Evolutionary conservation across 139 green algal genomes (phyloP), one percentile per base, ranked within the genome.

Genomic region (Desmodesmus armatus): DNA sequence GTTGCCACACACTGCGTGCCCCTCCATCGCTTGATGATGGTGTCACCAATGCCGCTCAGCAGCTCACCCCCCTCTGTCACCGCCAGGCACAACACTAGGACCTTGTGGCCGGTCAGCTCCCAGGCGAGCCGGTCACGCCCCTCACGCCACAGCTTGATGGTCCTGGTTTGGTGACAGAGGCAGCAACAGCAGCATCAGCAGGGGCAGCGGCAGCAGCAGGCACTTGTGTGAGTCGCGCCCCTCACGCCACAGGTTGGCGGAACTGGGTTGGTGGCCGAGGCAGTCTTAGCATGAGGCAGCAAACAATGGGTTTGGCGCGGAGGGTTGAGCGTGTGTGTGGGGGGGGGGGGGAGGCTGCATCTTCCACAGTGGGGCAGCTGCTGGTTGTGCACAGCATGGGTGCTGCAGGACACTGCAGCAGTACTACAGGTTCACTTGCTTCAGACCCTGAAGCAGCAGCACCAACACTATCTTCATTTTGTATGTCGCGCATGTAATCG

Each of bases 11-110:
- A 98, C 15, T 80, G 63, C 40, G 75, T 47, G 39, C 79, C 39
- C 51, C 83, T 11, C 76, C 86, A 27, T 55, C 85, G 3, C 29
- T 67, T 88, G 91, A 96, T 88, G 29, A 87, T 95, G 49, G 75
- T 89, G 89, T 98, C 94, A 39, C 92, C 92, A 27, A 89, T 94
- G 66, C 96, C 96, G 21, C 94, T 95, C 7, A 97, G 51, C 5
- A 99, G 44, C 47, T 94, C 87, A 9, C 94, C 95, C 25, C 82
- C 53, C 23, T 91, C 87, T 27, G 96, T 87, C 17, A 91, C 87
- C 3, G 91, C 63, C 58, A 96, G 83, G 51, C 85, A 90, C 86
- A 96, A 83, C 63, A 99, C 95, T 3, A 96, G 89, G 5, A 91
- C 95, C 41, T 94, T 84, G 80, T 99, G 96, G 5, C 91, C 96